Conservation (phyloP, 23 red algal species). For the Pyropia haitanensis region DNA sequence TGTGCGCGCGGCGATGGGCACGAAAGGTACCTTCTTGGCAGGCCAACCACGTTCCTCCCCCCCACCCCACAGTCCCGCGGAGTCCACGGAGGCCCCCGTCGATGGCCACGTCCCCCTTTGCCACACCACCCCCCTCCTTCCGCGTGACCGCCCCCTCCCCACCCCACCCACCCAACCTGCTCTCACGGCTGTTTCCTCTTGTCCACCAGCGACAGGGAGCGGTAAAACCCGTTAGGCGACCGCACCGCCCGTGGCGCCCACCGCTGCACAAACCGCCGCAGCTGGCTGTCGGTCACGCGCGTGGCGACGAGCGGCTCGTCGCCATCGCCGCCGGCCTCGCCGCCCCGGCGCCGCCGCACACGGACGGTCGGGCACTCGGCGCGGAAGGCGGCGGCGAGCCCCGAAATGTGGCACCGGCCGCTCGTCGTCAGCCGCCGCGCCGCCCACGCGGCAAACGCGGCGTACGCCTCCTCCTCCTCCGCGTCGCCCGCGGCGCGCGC, state of each 20-base stretch:
- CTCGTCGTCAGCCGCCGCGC: conserved; percentile 9
- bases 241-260: conserved; percentile 29
- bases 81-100: no score
- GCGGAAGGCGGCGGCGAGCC: conserved; percentile 27
- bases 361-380: conserved; percentile 21
- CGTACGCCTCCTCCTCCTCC: conserved; percentile 12
- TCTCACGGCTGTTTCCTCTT: no score
- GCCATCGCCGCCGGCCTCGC: no score
- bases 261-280: conserved; percentile 37
- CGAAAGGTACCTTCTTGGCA: no score
- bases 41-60: no score
- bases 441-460: conserved; percentile 21
- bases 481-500: conserved; percentile 4
- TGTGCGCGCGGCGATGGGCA: no score
- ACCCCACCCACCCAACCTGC: no score
- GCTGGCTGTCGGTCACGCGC: conserved; percentile 21
- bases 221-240: conserved; percentile 62
- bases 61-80: no score
- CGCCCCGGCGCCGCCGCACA: not conserved
- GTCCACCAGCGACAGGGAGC: conserved; percentile 27
- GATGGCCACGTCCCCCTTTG: no score
- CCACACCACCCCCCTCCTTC: no score
- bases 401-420: conserved; percentile 46
- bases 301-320: no score
- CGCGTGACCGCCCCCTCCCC: no score